Base-by-base conservation (phyloP, 352 stramenopile genomes). In the Pythium aristosporum region DNA sequence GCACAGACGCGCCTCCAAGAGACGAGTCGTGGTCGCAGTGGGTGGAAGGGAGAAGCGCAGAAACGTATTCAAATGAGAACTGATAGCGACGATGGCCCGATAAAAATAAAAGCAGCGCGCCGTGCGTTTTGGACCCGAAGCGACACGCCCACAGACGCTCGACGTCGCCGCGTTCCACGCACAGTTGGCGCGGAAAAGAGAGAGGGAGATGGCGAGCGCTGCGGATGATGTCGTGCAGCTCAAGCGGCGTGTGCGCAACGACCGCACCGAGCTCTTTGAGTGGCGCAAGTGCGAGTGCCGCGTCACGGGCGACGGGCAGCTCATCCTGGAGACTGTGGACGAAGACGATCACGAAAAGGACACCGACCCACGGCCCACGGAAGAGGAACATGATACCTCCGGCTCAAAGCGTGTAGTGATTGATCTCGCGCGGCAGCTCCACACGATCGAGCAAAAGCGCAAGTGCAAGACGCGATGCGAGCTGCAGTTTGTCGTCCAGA, bases 381-480 rank as follows among this genome's bases (percentile, higher is more conserved):
- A 7, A n/a, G 39, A 44, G 49, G 41, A 15, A 25, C 3, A 56
- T 13, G 20, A 32, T 1, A 36, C 21, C 10, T 37, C 48, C n/a
- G 39, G 18, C 41, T 12, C 18, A 1, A 54, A 20, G 15, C 55
- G 59, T 8, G 42, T 87, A 18, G 65, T 44, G 5, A 75, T 90
- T 32, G 77, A 86, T 23, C 60, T 88, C 23, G 67, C 60, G 21
- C 71, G 69, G 57, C 74, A 86, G 43, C 61, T 90, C 1, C 51
- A 72, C 13, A 67, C 70, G 13, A 64, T 89, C 23, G 69, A 84
- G 41, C 67, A 77, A 25, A 88, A 83, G 41, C 47, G 65, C 34
- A 90, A 89, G 53, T 81, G 76, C 64, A 87, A 85, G 44, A 77
- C 82, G 5, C 72, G 82, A 0, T 91, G 79, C 25, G 68, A 83